phyloP scores from a whole-genome alignment of 495 filamentous ascomycete species.

The Aspergillus sclerotiicarbonarius region DNA sequence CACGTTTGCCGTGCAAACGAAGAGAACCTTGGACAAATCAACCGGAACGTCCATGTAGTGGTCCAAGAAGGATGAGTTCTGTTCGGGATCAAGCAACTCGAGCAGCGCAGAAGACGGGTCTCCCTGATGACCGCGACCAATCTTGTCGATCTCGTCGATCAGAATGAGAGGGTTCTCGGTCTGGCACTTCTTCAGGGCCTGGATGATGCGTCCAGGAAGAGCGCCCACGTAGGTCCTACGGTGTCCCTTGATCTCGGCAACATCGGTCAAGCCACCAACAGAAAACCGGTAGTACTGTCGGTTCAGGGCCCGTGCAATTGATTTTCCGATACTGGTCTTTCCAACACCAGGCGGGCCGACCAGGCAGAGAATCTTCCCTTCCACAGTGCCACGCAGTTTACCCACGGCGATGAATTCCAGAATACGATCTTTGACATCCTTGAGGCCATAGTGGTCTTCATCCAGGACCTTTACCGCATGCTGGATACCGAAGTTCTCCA shows the following conservation, averaged over 20 bases:
- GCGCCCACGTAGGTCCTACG: conserved; percentile 96
- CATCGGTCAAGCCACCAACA: conserved; percentile 93
- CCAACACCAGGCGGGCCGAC: conserved; percentile 96
- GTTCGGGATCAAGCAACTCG: conserved; percentile 94
- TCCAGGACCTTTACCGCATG: conserved; percentile 89
- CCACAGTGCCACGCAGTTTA: conserved; percentile 93
- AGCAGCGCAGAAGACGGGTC: conserved; percentile 94
- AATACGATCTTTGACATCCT: conserved; percentile 98
- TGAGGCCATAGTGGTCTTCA: conserved; percentile 95
- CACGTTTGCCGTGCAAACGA: conserved; percentile 99
- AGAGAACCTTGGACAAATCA: conserved; percentile 95
- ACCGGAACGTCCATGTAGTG: conserved; percentile 99
- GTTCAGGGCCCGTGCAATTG: conserved; percentile 90
- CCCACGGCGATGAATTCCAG: conserved; percentile 98
- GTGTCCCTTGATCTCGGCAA: conserved; percentile 99
- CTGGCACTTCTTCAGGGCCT: conserved; percentile 98
- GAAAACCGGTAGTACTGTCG: conserved; percentile 97
- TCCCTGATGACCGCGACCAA: conserved; percentile 91
- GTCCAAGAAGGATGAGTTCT: conserved; percentile 95
- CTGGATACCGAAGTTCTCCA: conserved; percentile 93
- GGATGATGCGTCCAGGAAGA: conserved; percentile 92
- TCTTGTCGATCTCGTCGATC: conserved; percentile 98
- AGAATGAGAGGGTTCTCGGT: conserved; percentile 96
- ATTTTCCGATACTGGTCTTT: conserved; percentile 98
- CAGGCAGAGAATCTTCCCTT: conserved; percentile 98